Evolutionary conservation across 805 yeast genomes (phyloP).

Genomic region (Starmerella floricola): DNA sequence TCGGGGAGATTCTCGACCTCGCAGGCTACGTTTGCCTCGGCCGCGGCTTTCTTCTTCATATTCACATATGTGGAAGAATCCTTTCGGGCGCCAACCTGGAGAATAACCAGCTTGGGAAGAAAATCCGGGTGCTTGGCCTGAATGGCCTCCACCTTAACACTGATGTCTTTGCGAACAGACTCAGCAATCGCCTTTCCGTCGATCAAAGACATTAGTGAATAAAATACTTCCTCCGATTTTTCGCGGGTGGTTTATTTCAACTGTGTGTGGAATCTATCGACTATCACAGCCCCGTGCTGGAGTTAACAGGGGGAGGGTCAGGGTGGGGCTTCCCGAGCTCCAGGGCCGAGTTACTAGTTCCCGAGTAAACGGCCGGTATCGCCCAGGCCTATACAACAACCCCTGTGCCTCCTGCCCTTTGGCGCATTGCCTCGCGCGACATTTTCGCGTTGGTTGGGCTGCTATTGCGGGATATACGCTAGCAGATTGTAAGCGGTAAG

Average conservation of each 20-base stretch:
- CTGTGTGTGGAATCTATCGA: too few relatives aligned
- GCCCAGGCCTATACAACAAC: too few relatives aligned
- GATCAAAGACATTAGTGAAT: conserved; percentile 31
- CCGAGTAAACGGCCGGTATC: too few relatives aligned
- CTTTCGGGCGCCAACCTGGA: conserved; percentile 83
- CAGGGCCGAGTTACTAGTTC: too few relatives aligned
- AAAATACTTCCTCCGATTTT: too few relatives aligned
- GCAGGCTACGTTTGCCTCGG: conserved; percentile 66
- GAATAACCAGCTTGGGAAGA: conserved; percentile 64
- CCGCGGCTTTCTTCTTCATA: conserved; percentile 83
- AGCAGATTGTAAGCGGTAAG: too few relatives aligned
- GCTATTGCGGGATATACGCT: too few relatives aligned
- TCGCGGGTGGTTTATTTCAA: too few relatives aligned
- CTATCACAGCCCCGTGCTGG: background rate
- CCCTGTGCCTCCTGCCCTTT: too few relatives aligned
- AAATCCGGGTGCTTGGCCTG: conserved; percentile 38
- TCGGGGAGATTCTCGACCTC: conserved; percentile 53
- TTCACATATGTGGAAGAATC: conserved; percentile 86
- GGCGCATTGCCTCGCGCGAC: too few relatives aligned
- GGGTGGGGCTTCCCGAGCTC: background rate
- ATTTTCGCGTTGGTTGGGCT: too few relatives aligned
- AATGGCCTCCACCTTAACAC: conserved; percentile 36
- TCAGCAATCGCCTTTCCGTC: conserved; percentile 56
- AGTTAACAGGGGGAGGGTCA: background rate
- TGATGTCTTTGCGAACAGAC: conserved; percentile 40